Evolutionary conservation across 106 monocot genomes (phyloP), one percentile per base, ranked within the genome.

Genomic region (Dioscorea alata): DNA sequence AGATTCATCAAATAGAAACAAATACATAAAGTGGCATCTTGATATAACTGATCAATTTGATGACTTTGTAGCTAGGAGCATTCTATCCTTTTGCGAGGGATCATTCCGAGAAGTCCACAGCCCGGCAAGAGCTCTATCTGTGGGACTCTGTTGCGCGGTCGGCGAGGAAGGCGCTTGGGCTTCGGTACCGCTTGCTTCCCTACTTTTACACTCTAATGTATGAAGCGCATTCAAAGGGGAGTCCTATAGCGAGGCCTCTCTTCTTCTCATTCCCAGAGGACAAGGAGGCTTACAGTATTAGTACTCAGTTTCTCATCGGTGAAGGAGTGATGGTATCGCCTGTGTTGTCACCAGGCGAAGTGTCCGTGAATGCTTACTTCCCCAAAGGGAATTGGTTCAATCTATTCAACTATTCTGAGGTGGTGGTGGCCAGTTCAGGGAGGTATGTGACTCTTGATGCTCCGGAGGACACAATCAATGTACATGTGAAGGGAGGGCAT

Each of bases 71-170:
- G 84, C 61, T 94, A 9, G 94, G 87, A 22, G 86, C 87, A 23
- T 94, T 94, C 85, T 94, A 90, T 63, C 94, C 94, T n/a, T 94
- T 94, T 59, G 42, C 94, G 6, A 82, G 94, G 60, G 80, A 90
- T 42, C 90, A 90, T 64, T 80, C 82, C 0, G 65, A 68, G 1
- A 83, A 64, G 2, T 0, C 21, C 49, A 42, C 78, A 12, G 63
- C 61, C 10, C 72, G 74, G 24, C 90, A 80, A 16, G 90, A 94
- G 69, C 90, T 87, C 24, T 90, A 94, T 52, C 25, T 82, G 0
- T 90, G 94, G 90, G 74, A 87, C 0, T 83, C 90, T 2, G 90
- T 90, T 0, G 71, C 85, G 2, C 49, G 19, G 6, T 75, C 87
- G 6, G 90, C 90, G 42, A 68, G 61, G 67, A 90, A 80, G 67